Base-by-base conservation (phyloP, 2,329 filamentous ascomycete species). In the Fusarium concolor region DNA sequence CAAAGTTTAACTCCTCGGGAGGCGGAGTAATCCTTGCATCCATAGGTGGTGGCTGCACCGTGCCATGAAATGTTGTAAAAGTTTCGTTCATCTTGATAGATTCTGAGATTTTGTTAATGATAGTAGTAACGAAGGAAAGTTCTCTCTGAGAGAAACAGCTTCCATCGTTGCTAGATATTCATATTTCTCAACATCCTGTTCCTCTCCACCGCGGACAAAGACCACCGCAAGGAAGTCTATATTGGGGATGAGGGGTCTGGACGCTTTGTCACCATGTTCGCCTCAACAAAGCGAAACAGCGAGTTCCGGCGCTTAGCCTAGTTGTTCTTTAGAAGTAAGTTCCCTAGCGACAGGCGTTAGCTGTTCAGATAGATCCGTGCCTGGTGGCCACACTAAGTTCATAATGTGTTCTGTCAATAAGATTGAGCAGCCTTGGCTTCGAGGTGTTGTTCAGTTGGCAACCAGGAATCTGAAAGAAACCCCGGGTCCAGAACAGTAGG, bases 251-350 rank as follows among this genome's bases (percentile, higher is more conserved):
- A 58, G 45, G 33, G 41, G 44, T 28, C 44, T 26, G 33, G 51
- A 60, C 53, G 70, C 71, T 74, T 73, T 73, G 72, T 73, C 54
- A 33, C 17, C 26, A 41, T 33, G 33, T 57, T 59, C 37, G 35
- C 29, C n/a, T 44, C 35, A 26, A 59, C 68, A 72, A 71, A 74
- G 68, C 45, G 28, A 52, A 37, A n/a, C 52, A 60, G 59, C 64
- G 63, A 68, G 55, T 60, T 64, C 57, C 51, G 55, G 38, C 10
- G 20, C 35, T 42, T 47, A n/a, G 10, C 44, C 33, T 56, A 59
- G 26, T 50, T 14, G 17, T 45, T 47, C 41, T 42, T 67, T 64
- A 33, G 47, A 55, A 46, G 31, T 20, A 43, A 10, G 38, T 37
- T 62, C 39, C 52, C 55, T 67, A 61, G 54, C 33, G 47, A 43